These are phyloP conservation scores for Phytophthora capsici DNA, from an alignment of 352 stramenopile genomes.

Conservation along the genomic window DNA sequence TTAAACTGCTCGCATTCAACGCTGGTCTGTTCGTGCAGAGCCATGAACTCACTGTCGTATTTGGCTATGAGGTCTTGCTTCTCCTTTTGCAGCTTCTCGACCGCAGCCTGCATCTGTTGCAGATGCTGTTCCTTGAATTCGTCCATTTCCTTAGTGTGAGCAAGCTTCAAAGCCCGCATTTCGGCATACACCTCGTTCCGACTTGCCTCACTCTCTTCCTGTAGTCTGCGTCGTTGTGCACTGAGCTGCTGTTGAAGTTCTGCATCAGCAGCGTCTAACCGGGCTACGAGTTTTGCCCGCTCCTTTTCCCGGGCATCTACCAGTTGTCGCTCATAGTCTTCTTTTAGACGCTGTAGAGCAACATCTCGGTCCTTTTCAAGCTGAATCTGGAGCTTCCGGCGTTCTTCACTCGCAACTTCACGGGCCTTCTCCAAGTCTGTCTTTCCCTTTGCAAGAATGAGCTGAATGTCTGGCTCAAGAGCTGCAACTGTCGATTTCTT, in stretches of 20 bases:
- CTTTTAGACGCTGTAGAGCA: slow-evolving; percentile 60
- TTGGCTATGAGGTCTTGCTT: slow-evolving; percentile 73
- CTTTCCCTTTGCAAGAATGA: slow-evolving; percentile 81
- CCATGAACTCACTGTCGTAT: slow-evolving; percentile 63
- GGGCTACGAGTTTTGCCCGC: slow-evolving; percentile 67
- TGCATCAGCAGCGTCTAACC: slow-evolving; percentile 75
- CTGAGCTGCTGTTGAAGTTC: slow-evolving; percentile 86
- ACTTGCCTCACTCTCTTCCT: slow-evolving; percentile 72
- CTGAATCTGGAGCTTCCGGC: slow-evolving; percentile 54
- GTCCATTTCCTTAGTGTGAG: slow-evolving; percentile 68
- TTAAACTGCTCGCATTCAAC: slow-evolving; percentile 78
- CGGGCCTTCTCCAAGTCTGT: slow-evolving; percentile 67
- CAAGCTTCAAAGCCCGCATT: slow-evolving; percentile 51
- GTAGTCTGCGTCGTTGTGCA: slow-evolving; percentile 65
- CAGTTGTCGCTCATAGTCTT: slow-evolving; percentile 75
- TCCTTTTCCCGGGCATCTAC: slow-evolving; percentile 82
- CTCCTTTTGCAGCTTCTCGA: slow-evolving; percentile 60
- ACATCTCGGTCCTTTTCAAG: slow-evolving; percentile 68
- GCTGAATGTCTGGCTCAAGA: slow-evolving; percentile 81
- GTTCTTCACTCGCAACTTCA: slow-evolving; percentile 64
- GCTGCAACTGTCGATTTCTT: slow-evolving; percentile 85
- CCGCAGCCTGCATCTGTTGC: slow-evolving; percentile 39
- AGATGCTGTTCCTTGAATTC: slow-evolving; percentile 58
- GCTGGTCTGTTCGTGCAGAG: slow-evolving; percentile 59
- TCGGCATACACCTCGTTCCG: slow-evolving; percentile 66